Evolutionary conservation across 805 yeast genomes (phyloP).

Genomic region (Debaryomyces castellii): DNA sequence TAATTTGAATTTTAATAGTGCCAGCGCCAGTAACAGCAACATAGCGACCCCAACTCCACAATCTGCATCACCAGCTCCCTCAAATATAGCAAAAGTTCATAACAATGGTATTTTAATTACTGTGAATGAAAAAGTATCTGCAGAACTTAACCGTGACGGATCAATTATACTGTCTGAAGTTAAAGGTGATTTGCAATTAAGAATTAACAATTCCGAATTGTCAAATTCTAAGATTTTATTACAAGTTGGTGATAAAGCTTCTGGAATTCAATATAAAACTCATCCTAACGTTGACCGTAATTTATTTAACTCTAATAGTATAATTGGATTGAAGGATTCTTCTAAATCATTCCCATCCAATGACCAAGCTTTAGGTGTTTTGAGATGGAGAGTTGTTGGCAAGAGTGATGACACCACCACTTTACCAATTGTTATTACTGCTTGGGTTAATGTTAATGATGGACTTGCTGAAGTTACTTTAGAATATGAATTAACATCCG

Average conservation of each 20-base stretch:
- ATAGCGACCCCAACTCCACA: slow-evolving; percentile 19
- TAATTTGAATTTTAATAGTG: slow-evolving; percentile 13
- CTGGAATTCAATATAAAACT: slow-evolving; percentile 75
- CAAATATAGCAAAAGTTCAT: slow-evolving; percentile 26
- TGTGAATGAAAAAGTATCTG: slow-evolving; percentile 73
- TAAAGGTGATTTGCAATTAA: slow-evolving; percentile 87
- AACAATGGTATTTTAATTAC: slow-evolving; percentile 81
- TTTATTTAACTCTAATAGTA: slow-evolving; percentile 54
- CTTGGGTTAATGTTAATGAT: slow-evolving; percentile 77
- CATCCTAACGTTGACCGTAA: slow-evolving; percentile 93
- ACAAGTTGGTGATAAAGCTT: slow-evolving; percentile 45
- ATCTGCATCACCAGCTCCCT: slow-evolving; percentile 23
- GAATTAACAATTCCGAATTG: slow-evolving; percentile 74
- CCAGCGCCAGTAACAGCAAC: background rate
- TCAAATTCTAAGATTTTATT: slow-evolving; percentile 67
- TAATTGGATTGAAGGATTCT: slow-evolving; percentile 75
- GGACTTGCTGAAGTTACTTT: slow-evolving; percentile 72
- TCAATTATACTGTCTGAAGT: slow-evolving; percentile 65
- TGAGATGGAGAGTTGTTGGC: slow-evolving; percentile 85
- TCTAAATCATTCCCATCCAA: slow-evolving; percentile 85
- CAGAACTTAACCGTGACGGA: slow-evolving; percentile 84
- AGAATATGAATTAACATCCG: slow-evolving; percentile 75
- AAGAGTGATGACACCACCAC: slow-evolving; percentile 55
- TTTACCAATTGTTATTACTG: slow-evolving; percentile 71
- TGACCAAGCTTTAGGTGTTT: slow-evolving; percentile 85